Conservation (phyloP, 2,329 filamentous ascomycete species). For the Dothideomycetes sp. region DNA sequence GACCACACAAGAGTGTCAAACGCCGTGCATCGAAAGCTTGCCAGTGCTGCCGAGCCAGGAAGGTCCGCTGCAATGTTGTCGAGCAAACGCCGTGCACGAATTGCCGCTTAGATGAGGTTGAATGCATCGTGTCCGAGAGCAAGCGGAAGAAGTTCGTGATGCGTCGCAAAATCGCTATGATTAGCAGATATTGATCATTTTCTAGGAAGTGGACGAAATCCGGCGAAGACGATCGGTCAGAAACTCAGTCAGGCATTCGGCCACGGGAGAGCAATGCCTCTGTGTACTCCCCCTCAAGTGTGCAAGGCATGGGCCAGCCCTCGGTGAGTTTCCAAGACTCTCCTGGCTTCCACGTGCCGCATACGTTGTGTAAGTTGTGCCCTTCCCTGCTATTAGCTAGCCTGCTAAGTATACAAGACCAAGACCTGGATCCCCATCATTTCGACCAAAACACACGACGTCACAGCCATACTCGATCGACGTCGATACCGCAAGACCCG, state of each 20-base stretch:
- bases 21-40: constrained; percentile 85
- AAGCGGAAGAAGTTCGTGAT: constrained; percentile 72
- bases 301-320: constrained; percentile 8
- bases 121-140: constrained; percentile 60
- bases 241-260: not conserved
- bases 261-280: constrained; percentile 1
- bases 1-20: constrained; percentile 53
- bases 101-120: constrained; percentile 69
- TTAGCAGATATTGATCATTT: too few species aligned
- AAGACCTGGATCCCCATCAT: constrained; percentile 5
- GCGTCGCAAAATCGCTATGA: not conserved
- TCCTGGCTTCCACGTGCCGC: constrained; percentile 42
- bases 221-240: constrained; percentile 7
- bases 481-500: constrained; percentile 5
- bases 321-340: constrained; percentile 6
- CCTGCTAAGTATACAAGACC: not conserved
- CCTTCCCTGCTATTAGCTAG: not conserved
- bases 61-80: constrained; percentile 88
- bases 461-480: constrained; percentile 5
- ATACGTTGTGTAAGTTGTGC: constrained; percentile 48
- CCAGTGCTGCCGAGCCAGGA: constrained; percentile 75
- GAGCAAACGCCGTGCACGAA: constrained; percentile 81
- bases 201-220: constrained; percentile 25
- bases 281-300: not conserved
- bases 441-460: constrained; percentile 3